phyloP scores from a whole-genome alignment of 208 protist genomes.

The Crithidia fasciculata region DNA sequence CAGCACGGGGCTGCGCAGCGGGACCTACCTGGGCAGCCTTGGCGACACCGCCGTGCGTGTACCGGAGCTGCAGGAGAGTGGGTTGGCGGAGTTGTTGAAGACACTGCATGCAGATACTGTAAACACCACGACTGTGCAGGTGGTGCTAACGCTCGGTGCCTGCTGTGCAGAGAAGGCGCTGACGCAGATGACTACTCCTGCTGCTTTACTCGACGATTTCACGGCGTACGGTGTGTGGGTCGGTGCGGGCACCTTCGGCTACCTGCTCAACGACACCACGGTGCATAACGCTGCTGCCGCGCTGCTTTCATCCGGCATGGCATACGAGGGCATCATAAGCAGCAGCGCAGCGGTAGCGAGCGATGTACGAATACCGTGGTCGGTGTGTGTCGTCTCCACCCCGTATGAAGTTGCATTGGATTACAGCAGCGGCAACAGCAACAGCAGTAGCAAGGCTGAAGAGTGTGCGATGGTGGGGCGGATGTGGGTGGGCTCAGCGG shows the following conservation, averaged over 20 bases:
- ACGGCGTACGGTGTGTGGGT: conserved; percentile 12
- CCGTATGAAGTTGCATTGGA: not conserved
- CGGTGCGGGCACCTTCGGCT: conserved; percentile 8
- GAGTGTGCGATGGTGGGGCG: conserved; percentile 19
- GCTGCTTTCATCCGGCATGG: not conserved
- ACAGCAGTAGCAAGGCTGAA: not conserved
- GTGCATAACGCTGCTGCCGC: conserved; percentile 1
- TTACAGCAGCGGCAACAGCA: too few species aligned
- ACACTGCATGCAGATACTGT: not conserved
- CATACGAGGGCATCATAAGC: not conserved
- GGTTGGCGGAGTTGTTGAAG: not conserved
- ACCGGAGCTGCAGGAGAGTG: not conserved
- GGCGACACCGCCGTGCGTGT: conserved; percentile 6
- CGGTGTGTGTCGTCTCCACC: not conserved
- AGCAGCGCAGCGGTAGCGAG: not conserved
- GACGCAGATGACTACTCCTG: too few species aligned
- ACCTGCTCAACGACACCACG: conserved; percentile 26
- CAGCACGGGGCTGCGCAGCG: conserved; percentile 1
- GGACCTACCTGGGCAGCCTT: conserved; percentile 9
- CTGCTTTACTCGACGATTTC: not conserved
- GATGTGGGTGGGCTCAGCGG: conserved; percentile 8
- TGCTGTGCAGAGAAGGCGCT: not conserved
- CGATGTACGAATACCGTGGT: not conserved
- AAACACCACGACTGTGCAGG: not conserved
- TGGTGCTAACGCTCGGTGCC: not conserved